Base-by-base conservation (phyloP, 805 yeast species). In the Ogataea salicorniae region DNA sequence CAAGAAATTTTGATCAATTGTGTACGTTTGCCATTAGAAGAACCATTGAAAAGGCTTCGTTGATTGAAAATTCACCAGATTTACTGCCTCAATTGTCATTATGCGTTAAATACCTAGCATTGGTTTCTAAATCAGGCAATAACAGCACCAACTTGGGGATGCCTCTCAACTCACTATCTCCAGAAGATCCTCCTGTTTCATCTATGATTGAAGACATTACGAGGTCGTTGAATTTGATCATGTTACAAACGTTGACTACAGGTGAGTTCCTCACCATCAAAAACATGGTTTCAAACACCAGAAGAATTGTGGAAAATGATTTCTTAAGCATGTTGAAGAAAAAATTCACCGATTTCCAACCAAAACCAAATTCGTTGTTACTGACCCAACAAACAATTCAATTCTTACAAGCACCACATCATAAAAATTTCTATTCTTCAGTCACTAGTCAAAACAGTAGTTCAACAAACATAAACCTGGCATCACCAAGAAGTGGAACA, bases 121-220 rank as follows among this genome's bases (percentile, higher is more conserved):
- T 46, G 16, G 48, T 56, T 2, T 53, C 59, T 6, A 57, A 59
- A 44, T 52, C 60, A 5, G 37, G 53, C 13, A 47, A 39, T 1
- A 43, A 50, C 31, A 26, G 13, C 31, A 26, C 5, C 31, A 26
- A 26, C 31, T 11, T 16, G 45, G 62, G 3, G 51, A 38, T 56
- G 16, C 52, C 63, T 2, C 44, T 61, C 20, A 44, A 50, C 14
- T 52, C 62, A 2, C 40, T 62, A 5, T 60, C 71, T 34, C 80
- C 83, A 2, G 81, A 78, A 37, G 81, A 76, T 31, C 72, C 83
- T 5, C 92, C 91, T 2, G 79, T 85, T 5, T 80, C 95, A 0
- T 88, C 97, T 0, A 82, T 88, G 20, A 80, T 91, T 22, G 99
- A 94, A 58, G 99, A 94, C 62, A 69, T 87, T 34, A 77, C 88